phyloP scores from a whole-genome alignment of 2,329 filamentous ascomycete species.

The Cordyceps pruinosa region DNA sequence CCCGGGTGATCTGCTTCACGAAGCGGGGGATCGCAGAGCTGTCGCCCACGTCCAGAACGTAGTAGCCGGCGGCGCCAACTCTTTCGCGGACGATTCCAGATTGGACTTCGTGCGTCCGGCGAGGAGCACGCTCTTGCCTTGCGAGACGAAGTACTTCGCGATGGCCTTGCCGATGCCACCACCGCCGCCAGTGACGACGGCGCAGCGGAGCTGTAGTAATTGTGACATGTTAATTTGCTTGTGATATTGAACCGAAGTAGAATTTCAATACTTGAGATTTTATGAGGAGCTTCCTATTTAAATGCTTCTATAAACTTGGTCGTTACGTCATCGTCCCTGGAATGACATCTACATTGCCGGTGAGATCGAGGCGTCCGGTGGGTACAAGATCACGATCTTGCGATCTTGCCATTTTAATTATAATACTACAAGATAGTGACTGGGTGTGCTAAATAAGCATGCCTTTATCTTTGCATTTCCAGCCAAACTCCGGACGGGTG shows the following conservation, averaged over 20 bases:
- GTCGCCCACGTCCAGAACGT: constrained; percentile 44
- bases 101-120: constrained; percentile 49
- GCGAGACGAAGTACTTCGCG: constrained; percentile 37
- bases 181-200: constrained; percentile 43
- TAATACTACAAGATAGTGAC: background rate
- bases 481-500: too few relatives aligned
- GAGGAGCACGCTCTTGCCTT: constrained; percentile 45
- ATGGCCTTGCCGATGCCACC: constrained; percentile 46
- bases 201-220: constrained; percentile 33
- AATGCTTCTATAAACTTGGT: background rate
- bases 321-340: background rate
- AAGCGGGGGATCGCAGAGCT: constrained; percentile 37
- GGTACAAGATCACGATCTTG: background rate
- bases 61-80: constrained; percentile 44
- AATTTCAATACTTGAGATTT: background rate
- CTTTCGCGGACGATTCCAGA: constrained; percentile 34
- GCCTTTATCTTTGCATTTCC: too few relatives aligned
- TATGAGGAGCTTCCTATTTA: background rate
- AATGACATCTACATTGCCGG: background rate
- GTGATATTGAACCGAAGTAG: too few relatives aligned
- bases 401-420: background rate
- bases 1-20: constrained; percentile 34
- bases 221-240: background rate
- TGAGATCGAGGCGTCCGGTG: background rate
- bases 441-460: background rate